phyloP scores from a whole-genome alignment of 129 eudicot species.

The Chrysanthemum makinoi region DNA sequence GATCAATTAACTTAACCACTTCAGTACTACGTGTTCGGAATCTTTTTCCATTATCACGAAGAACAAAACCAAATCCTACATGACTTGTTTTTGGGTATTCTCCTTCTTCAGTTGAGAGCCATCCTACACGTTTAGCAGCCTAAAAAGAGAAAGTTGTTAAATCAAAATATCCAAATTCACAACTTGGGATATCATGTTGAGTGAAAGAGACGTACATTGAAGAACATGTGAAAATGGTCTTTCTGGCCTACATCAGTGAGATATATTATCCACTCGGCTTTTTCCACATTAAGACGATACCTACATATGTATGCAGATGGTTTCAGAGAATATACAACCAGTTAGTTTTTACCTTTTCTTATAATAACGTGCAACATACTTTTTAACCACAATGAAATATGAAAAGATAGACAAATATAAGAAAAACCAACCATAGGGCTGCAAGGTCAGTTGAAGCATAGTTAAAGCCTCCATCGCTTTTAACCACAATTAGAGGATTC shows the following conservation, averaged over 20 bases:
- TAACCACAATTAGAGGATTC: constrained; percentile 80
- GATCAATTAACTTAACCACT: constrained; percentile 80
- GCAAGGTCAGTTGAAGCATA: constrained; percentile 98
- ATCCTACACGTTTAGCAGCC: constrained; percentile 95
- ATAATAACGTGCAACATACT: not conserved
- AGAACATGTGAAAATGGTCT: constrained; percentile 95
- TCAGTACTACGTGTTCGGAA: too few species aligned
- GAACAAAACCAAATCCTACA: constrained; percentile 96
- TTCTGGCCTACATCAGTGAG: constrained; percentile 94
- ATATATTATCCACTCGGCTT: constrained; percentile 90
- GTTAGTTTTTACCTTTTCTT: not conserved
- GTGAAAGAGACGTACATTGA: constrained; percentile 60
- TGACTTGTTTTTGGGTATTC: constrained; percentile 73
- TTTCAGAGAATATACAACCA: not conserved
- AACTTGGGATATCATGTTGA: not conserved
- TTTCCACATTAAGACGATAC: constrained; percentile 94
- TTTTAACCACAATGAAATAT: too few species aligned
- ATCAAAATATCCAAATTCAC: not conserved
- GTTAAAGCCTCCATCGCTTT: constrained; percentile 95
- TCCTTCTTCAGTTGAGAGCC: constrained; percentile 74
- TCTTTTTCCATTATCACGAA: constrained; percentile 94
- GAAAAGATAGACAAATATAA: not conserved
- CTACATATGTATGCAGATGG: constrained; percentile 30
- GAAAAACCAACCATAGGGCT: constrained; percentile 72
- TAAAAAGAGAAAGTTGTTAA: constrained; percentile 11